Evolutionary conservation across 139 green algal genomes (phyloP), one percentile per base, ranked within the genome.

Genomic region (Micromonas pusilla): DNA sequence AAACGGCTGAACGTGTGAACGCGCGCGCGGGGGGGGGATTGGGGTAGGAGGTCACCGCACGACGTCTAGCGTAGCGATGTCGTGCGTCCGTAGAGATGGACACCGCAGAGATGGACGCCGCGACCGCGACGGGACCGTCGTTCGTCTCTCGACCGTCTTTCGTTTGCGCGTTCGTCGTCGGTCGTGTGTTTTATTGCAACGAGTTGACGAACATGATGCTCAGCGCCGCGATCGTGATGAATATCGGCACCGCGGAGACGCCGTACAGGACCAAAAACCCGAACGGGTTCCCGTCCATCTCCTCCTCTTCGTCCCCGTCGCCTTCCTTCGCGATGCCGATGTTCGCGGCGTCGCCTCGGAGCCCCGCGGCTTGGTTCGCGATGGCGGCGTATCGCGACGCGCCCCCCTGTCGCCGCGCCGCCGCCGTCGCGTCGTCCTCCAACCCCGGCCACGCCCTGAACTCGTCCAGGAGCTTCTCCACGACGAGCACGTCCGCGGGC

Each of bases 201-300:
- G 57, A 73, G 57, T 80, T 80, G 30, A 71, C n/a, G 53, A 80
- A 80, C 45, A 80, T 66, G 26, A 80, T 68, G 13, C 38, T 19
- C 1, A 80, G 19, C 26, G 57, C 75, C 9, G 31, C 32, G 4
- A 80, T 68, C 0, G 45, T 68, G 5, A 80, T 80, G 30, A 80
- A 68, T 1, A 80, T 68, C 16, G 75, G 75, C 1, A 73, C 30
- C 1, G 39, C 19, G 75, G 0, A 63, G 3, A 80, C 38, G 19
- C 23, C 23, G 57, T 80, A 80, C 6, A 80, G 9, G 1, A 38
- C 30, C 53, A 73, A 32, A 30, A 75, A 80, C n/a, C 75, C 75
- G n/a, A 80, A 45, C 2, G 57, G 30, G 2, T 38, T 66, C 0
- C 45, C 32, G 21, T 80, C 39, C 57, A 31, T 57, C 25, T 75